These are phyloP conservation scores for Globisporangium iwayamae DNA, from an alignment of 352 stramenopile species.

Conservation along the genomic window DNA sequence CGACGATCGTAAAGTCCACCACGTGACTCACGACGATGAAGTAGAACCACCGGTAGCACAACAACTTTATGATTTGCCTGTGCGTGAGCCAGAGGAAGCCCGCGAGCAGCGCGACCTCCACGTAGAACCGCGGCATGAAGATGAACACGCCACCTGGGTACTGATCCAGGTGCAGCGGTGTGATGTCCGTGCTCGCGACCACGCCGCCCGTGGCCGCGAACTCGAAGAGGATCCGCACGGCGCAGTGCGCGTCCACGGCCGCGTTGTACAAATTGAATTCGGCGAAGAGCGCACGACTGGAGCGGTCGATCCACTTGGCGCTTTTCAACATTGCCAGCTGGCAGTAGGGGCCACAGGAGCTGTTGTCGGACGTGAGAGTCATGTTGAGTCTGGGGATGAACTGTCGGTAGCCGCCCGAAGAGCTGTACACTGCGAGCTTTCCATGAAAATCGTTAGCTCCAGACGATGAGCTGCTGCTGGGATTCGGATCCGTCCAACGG, in stretches of 20 bases:
- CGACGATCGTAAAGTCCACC: slow-evolving; percentile 47
- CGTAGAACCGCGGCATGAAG: slow-evolving; percentile 40
- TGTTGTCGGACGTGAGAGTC: slow-evolving; percentile 1
- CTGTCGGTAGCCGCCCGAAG: slow-evolving; percentile 18
- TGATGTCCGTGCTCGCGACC: slow-evolving; percentile 27
- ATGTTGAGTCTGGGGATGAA: slow-evolving; percentile 21
- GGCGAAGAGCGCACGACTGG: slow-evolving; percentile 42
- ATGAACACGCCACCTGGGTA: slow-evolving; percentile 45
- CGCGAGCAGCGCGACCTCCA: slow-evolving; percentile 40
- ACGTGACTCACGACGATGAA: slow-evolving; percentile 52
- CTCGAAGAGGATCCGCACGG: slow-evolving; percentile 53
- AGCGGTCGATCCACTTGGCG: slow-evolving; percentile 49
- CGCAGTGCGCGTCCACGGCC: slow-evolving; percentile 41
- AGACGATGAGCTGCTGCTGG: slow-evolving; percentile 1
- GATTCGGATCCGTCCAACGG: slow-evolving; percentile 21
- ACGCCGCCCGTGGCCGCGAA: slow-evolving; percentile 39
- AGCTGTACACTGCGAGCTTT: slow-evolving; percentile 32
- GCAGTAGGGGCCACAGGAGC: slow-evolving; percentile 31
- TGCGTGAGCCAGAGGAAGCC: slow-evolving; percentile 42
- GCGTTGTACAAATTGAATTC: slow-evolving; percentile 71
- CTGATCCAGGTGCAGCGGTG: slow-evolving; percentile 42
- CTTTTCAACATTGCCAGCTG: slow-evolving; percentile 30
- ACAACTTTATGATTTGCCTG: slow-evolving; percentile 47
- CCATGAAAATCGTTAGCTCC: slow-evolving; percentile 15
- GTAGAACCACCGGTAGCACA: slow-evolving; percentile 61